These are phyloP conservation scores for Termitomyces sp. DNA, from an alignment of 768 basidiomycete genomes.

Conservation along the genomic window DNA sequence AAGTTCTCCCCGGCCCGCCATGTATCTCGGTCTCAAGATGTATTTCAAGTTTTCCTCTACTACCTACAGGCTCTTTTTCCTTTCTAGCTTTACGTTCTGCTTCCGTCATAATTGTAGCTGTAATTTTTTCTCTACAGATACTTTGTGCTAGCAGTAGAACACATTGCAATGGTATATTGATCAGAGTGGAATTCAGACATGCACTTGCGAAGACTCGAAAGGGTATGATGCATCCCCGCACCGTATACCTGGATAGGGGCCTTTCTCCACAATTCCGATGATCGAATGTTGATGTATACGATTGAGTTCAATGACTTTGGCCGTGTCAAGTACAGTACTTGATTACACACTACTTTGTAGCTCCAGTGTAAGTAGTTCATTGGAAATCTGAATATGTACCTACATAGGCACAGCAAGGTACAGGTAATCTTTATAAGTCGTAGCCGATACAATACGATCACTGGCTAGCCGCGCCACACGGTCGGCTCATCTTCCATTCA, in stretches of 20 bases:
- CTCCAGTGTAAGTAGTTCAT: no score
- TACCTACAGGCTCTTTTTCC: neutral
- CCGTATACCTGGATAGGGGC: no score
- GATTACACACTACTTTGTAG: neutral
- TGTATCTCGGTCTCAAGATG: conserved; percentile 15
- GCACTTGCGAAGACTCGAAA: neutral
- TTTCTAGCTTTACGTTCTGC: neutral
- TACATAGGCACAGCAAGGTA: neutral
- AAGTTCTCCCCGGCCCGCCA: conserved; percentile 11
- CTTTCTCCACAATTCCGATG: neutral
- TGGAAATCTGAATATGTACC: neutral
- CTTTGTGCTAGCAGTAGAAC: neutral
- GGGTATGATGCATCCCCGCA: neutral
- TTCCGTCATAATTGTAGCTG: neutral
- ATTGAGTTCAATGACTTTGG: neutral
- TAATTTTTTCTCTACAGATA: neutral
- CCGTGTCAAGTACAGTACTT: neutral
- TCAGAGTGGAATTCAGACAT: no score
- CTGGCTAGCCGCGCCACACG: neutral
- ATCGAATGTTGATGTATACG: neutral
- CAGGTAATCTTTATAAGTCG: neutral
- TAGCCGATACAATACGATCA: neutral
- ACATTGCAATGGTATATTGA: neutral
- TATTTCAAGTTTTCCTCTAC: conserved; percentile 10
- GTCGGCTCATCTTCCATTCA: neutral